phyloP scores from a whole-genome alignment of 2,329 filamentous ascomycete genomes.

The Kalmusia sp. region DNA sequence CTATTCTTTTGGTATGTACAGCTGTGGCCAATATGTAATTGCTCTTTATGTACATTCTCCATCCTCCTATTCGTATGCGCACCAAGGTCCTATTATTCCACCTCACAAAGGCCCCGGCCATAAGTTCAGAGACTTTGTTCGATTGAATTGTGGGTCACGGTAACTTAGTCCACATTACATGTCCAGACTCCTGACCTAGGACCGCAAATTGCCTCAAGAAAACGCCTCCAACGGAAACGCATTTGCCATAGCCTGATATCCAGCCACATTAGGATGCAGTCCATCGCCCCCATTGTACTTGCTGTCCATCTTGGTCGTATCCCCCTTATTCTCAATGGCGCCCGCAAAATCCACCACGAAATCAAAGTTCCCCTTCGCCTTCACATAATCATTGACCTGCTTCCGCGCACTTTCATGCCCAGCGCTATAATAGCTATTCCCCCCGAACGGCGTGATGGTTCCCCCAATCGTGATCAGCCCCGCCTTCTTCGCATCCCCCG shows the following conservation, averaged over 20 bases:
- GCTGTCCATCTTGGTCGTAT: conserved; percentile 54
- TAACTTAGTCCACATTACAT: too few relatives aligned
- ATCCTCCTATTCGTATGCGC: neutral
- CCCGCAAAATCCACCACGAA: conserved; percentile 66
- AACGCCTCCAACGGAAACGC: conserved; percentile 64
- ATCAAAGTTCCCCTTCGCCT: conserved; percentile 60
- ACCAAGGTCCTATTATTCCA: too few relatives aligned
- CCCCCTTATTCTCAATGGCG: conserved; percentile 58
- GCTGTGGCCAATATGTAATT: neutral
- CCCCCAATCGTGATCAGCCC: conserved; percentile 65
- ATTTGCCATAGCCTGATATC: conserved; percentile 65
- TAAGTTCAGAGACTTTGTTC: too few relatives aligned
- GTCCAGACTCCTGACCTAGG: too few relatives aligned
- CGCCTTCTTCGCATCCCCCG: conserved; percentile 57
- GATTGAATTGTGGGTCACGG: too few relatives aligned
- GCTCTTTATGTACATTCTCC: neutral
- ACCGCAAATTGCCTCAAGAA: too few relatives aligned
- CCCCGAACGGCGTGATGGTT: conserved; percentile 70
- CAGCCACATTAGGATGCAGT: conserved; percentile 66
- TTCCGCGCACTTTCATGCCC: conserved; percentile 62
- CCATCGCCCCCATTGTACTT: conserved; percentile 67
- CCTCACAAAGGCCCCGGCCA: neutral
- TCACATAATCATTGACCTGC: conserved; percentile 66
- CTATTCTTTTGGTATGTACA: neutral
- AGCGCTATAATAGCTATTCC: conserved; percentile 57